Percentiles rank a stretch among this genome's conserved stretches.
These are phyloP conservation scores for Citropsis articulata DNA, from an alignment of 345 rosid genomes.

Conservation along the genomic window DNA sequence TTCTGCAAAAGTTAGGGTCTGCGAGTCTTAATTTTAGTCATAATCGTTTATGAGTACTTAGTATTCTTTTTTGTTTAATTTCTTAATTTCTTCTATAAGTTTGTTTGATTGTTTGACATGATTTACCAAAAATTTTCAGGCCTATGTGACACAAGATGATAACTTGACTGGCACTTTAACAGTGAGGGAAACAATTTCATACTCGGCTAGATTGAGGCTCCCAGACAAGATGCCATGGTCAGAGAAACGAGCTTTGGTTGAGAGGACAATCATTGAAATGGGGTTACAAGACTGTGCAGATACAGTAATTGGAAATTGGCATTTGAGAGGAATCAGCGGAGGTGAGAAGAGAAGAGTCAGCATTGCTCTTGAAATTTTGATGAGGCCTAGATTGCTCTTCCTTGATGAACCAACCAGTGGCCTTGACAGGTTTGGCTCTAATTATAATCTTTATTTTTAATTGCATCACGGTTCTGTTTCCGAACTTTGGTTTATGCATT, in stretches of 20 bases:
- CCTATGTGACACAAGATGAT: constrained; percentile 98
- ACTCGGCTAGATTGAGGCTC: constrained; percentile 86
- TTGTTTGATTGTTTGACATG: background rate
- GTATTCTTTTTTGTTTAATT: background rate
- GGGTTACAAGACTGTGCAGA: constrained; percentile 97
- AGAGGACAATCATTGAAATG: constrained; percentile 87
- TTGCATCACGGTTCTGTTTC: background rate
- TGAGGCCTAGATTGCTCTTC: constrained; percentile 90
- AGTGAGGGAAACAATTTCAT: constrained; percentile 84
- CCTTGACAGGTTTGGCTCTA: constrained; percentile 65
- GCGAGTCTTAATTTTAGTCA: background rate
- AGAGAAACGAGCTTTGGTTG: constrained; percentile 76
- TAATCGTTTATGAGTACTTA: no score
- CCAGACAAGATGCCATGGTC: constrained; percentile 83
- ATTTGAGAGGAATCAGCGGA: constrained; percentile 88
- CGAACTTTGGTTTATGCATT: no score
- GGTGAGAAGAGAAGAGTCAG: constrained; percentile 94
- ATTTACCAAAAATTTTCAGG: constrained; percentile 34
- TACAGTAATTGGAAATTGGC: constrained; percentile 95
- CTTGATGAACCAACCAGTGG: constrained; percentile 99
- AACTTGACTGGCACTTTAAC: constrained; percentile 91
- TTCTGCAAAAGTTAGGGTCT: background rate
- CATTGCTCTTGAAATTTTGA: constrained; percentile 91
- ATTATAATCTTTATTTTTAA: background rate
- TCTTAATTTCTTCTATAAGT: background rate